These are phyloP conservation scores for Ceratocystiopsis minuta DNA, from an alignment of 2,329 filamentous ascomycete species.

Conservation along the genomic window DNA sequence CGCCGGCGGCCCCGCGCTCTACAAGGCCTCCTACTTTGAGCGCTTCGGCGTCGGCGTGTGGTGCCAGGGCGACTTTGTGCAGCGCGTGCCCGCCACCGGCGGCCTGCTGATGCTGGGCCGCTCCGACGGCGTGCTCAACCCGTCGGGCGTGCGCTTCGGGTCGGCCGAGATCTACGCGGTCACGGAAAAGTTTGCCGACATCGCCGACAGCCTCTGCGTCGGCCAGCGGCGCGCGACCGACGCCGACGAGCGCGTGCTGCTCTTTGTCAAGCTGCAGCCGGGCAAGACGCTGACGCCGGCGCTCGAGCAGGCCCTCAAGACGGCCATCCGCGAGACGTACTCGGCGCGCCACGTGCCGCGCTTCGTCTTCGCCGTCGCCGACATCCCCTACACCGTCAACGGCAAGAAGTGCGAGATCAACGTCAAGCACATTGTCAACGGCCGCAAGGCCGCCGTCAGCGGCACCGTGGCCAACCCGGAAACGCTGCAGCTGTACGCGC, in stretches of 20 bases:
- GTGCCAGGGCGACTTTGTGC: conserved; percentile 28
- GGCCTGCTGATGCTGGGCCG: conserved; percentile 25
- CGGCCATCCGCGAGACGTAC: conserved; percentile 12
- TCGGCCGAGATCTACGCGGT: conserved; percentile 28
- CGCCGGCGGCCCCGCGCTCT: conserved; percentile 20
- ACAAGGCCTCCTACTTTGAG: conserved; percentile 26
- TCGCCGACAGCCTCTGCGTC: conserved; percentile 10
- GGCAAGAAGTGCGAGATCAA: conserved; percentile 27
- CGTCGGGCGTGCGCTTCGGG: conserved; percentile 28
- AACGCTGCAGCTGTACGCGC: conserved; percentile 15
- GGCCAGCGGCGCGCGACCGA: conserved; percentile 8
- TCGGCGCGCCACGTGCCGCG: conserved; percentile 22
- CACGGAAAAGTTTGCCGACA: conserved; percentile 21
- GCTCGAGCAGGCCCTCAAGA: conserved; percentile 11
- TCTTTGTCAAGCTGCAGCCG: conserved; percentile 11
- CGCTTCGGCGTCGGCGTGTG: conserved; percentile 21
- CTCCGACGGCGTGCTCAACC: conserved; percentile 28
- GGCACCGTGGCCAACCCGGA: conserved; percentile 22
- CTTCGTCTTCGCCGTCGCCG: conserved; percentile 19
- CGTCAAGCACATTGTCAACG: conserved; percentile 23
- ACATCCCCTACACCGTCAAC: conserved; percentile 26
- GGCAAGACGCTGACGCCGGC: background rate
- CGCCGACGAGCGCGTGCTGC: conserved; percentile 10
- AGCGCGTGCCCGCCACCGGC: conserved; percentile 21
- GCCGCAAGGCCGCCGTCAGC: conserved; percentile 18